A percentile compares a stretch with the other conserved stretches of the same genome.
phyloP scores from a whole-genome alignment of 1,139 yeast species.

The Komagataea norvegica region DNA sequence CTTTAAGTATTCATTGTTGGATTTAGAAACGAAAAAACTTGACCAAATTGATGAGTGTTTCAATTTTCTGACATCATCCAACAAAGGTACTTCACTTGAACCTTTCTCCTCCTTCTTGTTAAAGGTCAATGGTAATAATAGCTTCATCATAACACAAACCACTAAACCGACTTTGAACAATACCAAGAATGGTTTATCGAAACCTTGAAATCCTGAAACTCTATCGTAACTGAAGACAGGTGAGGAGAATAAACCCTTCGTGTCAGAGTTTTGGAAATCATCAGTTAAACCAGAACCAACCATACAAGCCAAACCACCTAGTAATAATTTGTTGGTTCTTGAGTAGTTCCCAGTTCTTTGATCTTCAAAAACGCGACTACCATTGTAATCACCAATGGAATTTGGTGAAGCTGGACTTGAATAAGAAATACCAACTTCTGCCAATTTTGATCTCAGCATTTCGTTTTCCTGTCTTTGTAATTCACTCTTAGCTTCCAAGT shows the following conservation, averaged over 20 bases:
- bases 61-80: slow-evolving; percentile 22
- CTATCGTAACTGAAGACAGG: slow-evolving; percentile 29
- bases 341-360: slow-evolving; percentile 9
- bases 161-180: slow-evolving; percentile 19
- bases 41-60: slow-evolving; percentile 19
- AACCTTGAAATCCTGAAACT: slow-evolving; percentile 23
- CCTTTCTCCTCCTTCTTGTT: slow-evolving; percentile 11
- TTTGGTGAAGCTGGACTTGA: slow-evolving; percentile 20
- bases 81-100: neutral
- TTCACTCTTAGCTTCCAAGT: slow-evolving; percentile 68
- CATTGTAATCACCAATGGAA: slow-evolving; percentile 12
- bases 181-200: slow-evolving; percentile 21
- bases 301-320: slow-evolving; percentile 33
- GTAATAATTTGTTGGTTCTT: slow-evolving; percentile 27
- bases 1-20: slow-evolving; percentile 26
- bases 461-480: slow-evolving; percentile 50
- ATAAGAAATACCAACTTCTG: slow-evolving; percentile 11
- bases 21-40: slow-evolving; percentile 20
- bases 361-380: slow-evolving; percentile 7
- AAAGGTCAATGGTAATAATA: slow-evolving; percentile 26
- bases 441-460: slow-evolving; percentile 36
- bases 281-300: slow-evolving; percentile 30
- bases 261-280: slow-evolving; percentile 25
- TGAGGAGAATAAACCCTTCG: slow-evolving; percentile 29
- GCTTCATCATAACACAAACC: slow-evolving; percentile 24